Evolutionary conservation across 495 filamentous ascomycete genomes (phyloP), one percentile per base, ranked within the genome.

Genomic region (Cudoniella acicularis): DNA sequence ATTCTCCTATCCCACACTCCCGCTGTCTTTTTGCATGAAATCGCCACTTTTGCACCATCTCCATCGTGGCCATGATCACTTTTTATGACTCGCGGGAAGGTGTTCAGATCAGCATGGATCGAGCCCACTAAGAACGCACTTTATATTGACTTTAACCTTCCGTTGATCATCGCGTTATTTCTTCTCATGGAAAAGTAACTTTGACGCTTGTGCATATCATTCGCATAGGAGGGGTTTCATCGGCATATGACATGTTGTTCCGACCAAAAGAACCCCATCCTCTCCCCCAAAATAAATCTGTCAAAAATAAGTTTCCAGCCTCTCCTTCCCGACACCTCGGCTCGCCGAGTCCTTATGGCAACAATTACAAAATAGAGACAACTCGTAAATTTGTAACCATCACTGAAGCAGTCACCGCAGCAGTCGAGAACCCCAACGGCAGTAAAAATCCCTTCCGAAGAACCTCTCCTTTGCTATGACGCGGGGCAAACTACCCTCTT

Each of bases 1-100:
- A 36, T 36, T 36, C 30, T 36, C 30, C 30, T 36, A 36, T 36
- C 13, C 30, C 30, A 13, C 30, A n/a, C n/a, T n/a, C 13, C 4
- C 30, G 30, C 1, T 65, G 62, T 22, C n/a, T n/a, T n/a, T n/a
- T 54, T 60, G 41, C 49, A 18, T 53, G 49, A 26, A 60, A 52
- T 20, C 10, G 16, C 25, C 10, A 11, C 56, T 40, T 54, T 54
- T 36, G 30, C 30, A 4, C 30, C 30, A 36, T 36, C 30, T 36
- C 30, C 30, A n/a, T 13, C 6, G 30, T 36, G 30, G 30, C 30
- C 30, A 36, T 36, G 4, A 36, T 36, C 30, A 36, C 4, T 36
- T 36, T n/a, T 6, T 36, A 36, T 36, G 30, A 36, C 30, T 36
- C 30, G 30, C 13, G 30, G 30, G 30, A 4, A 6, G 30, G 30